phyloP scores from a whole-genome alignment of 225 moss, liverwort and hornwort genomes.

The Antitrichia curtipendula region DNA sequence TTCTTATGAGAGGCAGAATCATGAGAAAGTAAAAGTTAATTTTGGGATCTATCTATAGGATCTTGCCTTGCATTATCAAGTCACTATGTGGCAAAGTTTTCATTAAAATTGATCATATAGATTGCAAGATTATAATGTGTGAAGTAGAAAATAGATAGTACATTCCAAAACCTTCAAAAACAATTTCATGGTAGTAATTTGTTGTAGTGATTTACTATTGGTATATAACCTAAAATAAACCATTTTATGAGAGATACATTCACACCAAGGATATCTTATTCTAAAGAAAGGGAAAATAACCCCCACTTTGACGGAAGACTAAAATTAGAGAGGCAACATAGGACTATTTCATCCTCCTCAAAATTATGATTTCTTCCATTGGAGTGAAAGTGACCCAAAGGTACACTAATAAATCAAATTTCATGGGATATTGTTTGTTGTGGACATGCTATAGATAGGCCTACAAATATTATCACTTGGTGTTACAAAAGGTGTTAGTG shows the following conservation, averaged over 20 bases:
- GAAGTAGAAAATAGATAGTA: background rate
- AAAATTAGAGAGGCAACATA: background rate
- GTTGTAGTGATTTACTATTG: background rate
- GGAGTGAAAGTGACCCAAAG: background rate
- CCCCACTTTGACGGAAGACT: background rate
- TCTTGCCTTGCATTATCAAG: no score
- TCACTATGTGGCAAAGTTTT: background rate
- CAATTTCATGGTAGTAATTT: background rate
- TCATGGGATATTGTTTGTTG: background rate
- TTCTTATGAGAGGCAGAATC: background rate
- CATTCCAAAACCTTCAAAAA: background rate
- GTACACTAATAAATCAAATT: background rate
- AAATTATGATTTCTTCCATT: no score
- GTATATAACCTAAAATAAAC: background rate
- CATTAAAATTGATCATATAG: no score
- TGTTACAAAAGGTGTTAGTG: background rate
- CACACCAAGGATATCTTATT: background rate
- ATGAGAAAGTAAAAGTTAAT: background rate
- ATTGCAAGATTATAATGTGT: background rate
- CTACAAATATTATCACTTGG: background rate
- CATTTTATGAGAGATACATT: background rate
- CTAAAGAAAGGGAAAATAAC: background rate
- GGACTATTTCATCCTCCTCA: background rate
- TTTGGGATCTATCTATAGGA: fast-evolving
- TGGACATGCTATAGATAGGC: background rate